A percentile compares a stretch with the other conserved stretches of the same genome.
Evolutionary conservation across 176 grass and related monocot species (phyloP).

Genomic region (Cymbopogon citratus): DNA sequence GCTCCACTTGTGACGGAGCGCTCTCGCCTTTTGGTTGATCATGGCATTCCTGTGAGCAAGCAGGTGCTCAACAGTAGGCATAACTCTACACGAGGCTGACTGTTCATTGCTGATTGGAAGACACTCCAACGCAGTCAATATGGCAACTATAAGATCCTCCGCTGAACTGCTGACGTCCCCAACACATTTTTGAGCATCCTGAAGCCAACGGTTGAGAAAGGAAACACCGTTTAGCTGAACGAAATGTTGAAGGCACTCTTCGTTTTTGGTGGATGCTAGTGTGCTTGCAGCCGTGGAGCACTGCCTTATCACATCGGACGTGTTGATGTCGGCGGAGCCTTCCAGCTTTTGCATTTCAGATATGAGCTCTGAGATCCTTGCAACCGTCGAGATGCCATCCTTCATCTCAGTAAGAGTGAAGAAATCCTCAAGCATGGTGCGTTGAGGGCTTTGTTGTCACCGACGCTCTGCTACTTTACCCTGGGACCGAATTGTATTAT

Average conservation of each 20-base stretch:
- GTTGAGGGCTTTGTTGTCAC: neutral
- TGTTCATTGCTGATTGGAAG: conserved; percentile 36
- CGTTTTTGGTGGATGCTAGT: conserved; percentile 35
- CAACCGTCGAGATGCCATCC: conserved; percentile 53
- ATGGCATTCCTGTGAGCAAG: conserved; percentile 29
- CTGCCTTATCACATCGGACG: conserved; percentile 47
- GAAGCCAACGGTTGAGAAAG: conserved; percentile 66
- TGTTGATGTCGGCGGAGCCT: conserved; percentile 12
- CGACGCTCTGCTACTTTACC: neutral
- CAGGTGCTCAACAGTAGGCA: conserved; percentile 39
- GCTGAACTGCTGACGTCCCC: conserved; percentile 14
- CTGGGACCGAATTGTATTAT: neutral
- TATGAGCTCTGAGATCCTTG: conserved; percentile 47
- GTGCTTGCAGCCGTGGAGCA: conserved; percentile 34
- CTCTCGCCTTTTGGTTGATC: conserved; percentile 52
- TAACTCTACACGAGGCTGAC: conserved; percentile 32
- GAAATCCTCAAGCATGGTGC: conserved; percentile 55
- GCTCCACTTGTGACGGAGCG: conserved; percentile 46
- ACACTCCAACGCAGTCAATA: conserved; percentile 41
- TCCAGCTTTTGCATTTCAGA: conserved; percentile 54
- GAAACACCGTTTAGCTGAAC: conserved; percentile 49
- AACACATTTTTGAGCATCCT: conserved; percentile 42
- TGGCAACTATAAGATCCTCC: conserved; percentile 37
- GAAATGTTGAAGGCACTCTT: conserved; percentile 60
- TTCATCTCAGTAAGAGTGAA: conserved; percentile 75